Evolutionary conservation across 2,329 filamentous ascomycete species (phyloP).

Genomic region (Venturia asperata): DNA sequence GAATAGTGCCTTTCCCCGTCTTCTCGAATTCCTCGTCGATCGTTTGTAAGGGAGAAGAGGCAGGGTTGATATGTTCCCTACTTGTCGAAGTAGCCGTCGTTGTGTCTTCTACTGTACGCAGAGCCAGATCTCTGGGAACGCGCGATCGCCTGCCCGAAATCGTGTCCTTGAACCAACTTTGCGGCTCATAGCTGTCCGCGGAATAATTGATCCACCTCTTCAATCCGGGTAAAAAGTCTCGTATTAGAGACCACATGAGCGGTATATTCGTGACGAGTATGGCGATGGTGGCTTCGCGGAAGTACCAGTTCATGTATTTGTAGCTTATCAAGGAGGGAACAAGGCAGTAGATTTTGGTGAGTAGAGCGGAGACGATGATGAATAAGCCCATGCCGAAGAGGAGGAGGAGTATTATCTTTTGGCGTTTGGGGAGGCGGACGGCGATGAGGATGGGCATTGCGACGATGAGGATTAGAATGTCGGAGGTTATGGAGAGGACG

Average conservation of each 20-base stretch:
- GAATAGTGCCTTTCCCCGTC: background rate
- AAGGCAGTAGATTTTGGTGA: slow-evolving; percentile 3
- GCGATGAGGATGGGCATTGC: slow-evolving; percentile 12
- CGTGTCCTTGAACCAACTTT: background rate
- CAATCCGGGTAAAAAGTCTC: background rate
- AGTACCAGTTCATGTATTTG: slow-evolving; percentile 12
- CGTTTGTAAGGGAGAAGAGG: background rate
- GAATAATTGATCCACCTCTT: background rate
- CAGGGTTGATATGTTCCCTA: background rate
- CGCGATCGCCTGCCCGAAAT: background rate
- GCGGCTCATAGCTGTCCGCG: background rate
- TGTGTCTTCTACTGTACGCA: background rate
- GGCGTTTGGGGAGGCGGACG: background rate
- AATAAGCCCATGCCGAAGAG: background rate
- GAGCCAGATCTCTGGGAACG: background rate
- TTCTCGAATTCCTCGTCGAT: background rate
- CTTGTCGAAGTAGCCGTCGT: background rate
- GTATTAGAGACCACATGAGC: background rate
- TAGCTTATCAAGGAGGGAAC: slow-evolving; percentile 4
- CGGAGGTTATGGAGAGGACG: background rate
- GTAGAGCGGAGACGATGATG: background rate
- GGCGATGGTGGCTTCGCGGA: slow-evolving; percentile 9
- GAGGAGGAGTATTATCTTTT: background rate
- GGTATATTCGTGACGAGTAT: slow-evolving; percentile 2
- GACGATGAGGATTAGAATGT: slow-evolving; percentile 1